These are phyloP conservation scores for Xanthoceras sorbifolium DNA, from an alignment of 345 rosid genomes.

Conservation along the genomic window DNA sequence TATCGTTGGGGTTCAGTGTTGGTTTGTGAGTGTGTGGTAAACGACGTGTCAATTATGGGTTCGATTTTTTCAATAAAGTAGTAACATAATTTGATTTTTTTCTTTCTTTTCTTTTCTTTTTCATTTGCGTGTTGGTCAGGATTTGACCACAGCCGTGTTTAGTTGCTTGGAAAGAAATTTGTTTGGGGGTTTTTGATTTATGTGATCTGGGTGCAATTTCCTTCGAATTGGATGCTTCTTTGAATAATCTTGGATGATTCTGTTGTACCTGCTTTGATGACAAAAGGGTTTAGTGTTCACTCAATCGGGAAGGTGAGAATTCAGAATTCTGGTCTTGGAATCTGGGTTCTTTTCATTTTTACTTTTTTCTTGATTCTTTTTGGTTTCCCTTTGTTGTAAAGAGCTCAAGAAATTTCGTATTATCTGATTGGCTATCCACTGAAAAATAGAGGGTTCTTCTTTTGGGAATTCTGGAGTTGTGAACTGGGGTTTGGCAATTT, in stretches of 20 bases:
- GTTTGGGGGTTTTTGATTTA: not conserved
- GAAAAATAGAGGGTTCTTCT: not conserved
- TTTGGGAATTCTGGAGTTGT: slow-evolving; percentile 14
- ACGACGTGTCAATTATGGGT: slow-evolving; percentile 18
- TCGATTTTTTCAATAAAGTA: slow-evolving; percentile 12
- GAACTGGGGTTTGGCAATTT: slow-evolving; percentile 23
- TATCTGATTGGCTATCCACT: not conserved
- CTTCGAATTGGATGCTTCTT: not conserved
- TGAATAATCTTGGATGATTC: not conserved
- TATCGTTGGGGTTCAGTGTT: not conserved
- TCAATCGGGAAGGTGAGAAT: slow-evolving; percentile 18
- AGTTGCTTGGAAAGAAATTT: not conserved
- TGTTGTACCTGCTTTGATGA: slow-evolving; percentile 10
- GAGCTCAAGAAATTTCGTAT: not conserved
- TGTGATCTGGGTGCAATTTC: slow-evolving; percentile 7
- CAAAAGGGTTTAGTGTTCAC: slow-evolving; percentile 8
- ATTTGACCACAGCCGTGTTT: not conserved
- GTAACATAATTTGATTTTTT: slow-evolving; percentile 12
- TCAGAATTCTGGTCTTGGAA: slow-evolving; percentile 7
- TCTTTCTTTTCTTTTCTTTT: not conserved
- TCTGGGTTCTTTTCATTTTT: not conserved
- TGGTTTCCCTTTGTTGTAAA: not conserved
- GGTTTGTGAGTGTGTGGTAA: not conserved
- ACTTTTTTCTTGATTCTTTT: not conserved
- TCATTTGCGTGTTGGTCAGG: not conserved